phyloP scores from a whole-genome alignment of 202 grass and related monocot genomes.

The Eragrostis tef region DNA sequence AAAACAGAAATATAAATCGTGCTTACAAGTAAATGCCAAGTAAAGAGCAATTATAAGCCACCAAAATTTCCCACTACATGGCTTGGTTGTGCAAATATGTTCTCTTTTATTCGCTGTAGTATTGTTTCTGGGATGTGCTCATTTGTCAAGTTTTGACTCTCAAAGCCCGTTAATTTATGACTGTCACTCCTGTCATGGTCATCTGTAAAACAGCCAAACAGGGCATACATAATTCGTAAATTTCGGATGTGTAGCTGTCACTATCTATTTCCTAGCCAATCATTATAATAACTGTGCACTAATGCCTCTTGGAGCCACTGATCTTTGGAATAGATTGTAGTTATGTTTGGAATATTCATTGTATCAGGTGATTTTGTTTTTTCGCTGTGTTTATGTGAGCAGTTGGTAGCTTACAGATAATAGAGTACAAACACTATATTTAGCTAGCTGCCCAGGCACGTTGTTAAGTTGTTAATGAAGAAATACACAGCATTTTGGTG shows the following conservation, averaged over 20 bases:
- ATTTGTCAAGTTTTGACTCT: neutral
- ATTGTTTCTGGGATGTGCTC: constrained; percentile 3
- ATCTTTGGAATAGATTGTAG: neutral
- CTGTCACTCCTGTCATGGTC: neutral
- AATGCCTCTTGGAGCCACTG: constrained; percentile 3
- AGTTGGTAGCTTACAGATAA: neutral
- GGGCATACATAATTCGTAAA: neutral
- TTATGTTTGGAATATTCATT: neutral
- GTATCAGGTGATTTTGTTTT: constrained; percentile 22
- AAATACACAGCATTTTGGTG: neutral
- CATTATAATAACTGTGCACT: constrained; percentile 6
- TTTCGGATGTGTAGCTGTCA: neutral
- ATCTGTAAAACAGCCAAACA: constrained; percentile 14
- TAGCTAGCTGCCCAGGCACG: neutral
- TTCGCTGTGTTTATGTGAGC: neutral
- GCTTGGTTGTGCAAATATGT: neutral
- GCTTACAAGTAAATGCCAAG: constrained; percentile 1
- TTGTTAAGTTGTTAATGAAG: neutral
- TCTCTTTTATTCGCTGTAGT: neutral
- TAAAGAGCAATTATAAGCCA: neutral
- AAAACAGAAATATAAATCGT: neutral
- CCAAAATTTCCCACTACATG: constrained; percentile 8
- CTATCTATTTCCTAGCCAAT: constrained; percentile 5
- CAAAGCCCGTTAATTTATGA: neutral
- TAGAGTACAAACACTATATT: neutral